Conservation (phyloP, 2,329 filamentous ascomycete genomes). For the Colletotrichum orchidophilum region DNA sequence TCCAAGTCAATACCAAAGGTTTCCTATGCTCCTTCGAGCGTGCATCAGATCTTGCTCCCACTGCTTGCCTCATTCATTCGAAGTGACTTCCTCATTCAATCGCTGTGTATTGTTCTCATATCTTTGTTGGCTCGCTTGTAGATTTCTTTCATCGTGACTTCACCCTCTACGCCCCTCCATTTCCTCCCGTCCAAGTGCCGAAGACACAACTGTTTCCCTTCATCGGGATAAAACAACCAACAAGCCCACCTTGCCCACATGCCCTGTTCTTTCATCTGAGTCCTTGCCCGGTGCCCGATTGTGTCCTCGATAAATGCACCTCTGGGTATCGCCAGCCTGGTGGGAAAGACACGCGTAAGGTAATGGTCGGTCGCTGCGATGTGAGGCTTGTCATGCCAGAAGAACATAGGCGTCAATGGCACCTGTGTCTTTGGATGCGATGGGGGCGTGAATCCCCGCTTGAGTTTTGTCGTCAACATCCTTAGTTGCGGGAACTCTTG, state of each 20-base stretch:
- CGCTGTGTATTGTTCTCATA: not conserved
- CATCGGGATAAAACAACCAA: slow-evolving; percentile 63
- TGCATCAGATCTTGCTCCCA: not conserved
- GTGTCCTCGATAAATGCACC: slow-evolving; percentile 67
- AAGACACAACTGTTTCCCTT: slow-evolving; percentile 56
- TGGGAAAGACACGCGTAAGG: slow-evolving; percentile 58
- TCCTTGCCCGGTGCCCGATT: slow-evolving; percentile 62
- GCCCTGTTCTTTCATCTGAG: slow-evolving; percentile 63
- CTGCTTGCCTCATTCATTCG: too few relatives aligned
- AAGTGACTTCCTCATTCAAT: not conserved
- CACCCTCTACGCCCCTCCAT: slow-evolving; percentile 54
- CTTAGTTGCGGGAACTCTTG: slow-evolving; percentile 52
- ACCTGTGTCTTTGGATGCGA: slow-evolving; percentile 39
- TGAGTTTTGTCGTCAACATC: slow-evolving; percentile 51
- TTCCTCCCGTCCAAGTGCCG: slow-evolving; percentile 61
- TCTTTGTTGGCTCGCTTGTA: not conserved
- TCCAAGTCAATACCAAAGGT: too few relatives aligned
- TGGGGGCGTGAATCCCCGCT: slow-evolving; percentile 46
- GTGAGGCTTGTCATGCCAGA: slow-evolving; percentile 69
- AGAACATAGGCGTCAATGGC: slow-evolving; percentile 64
- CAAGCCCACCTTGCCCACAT: slow-evolving; percentile 62
- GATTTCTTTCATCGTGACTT: slow-evolving; percentile 33
- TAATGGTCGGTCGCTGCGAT: slow-evolving; percentile 60
- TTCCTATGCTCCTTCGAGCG: too few relatives aligned
- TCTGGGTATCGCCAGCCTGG: slow-evolving; percentile 57